Evolutionary conservation across 1,139 yeast species (phyloP), one percentile per base, ranked within the genome.

Genomic region (Blastobotrys raffinosifermentans): DNA sequence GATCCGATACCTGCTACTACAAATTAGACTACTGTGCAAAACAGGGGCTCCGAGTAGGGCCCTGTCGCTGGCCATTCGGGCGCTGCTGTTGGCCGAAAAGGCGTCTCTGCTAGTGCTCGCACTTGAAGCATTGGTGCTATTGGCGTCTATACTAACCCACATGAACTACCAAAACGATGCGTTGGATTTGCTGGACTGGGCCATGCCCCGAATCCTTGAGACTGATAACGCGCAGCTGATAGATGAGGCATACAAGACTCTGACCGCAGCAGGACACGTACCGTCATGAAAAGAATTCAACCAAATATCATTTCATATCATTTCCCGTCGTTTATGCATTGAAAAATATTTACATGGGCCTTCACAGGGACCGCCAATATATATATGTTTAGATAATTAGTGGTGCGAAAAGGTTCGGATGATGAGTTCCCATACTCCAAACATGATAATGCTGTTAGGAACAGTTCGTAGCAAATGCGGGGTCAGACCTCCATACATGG

Each of bases 351-450:
- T 19, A 6, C 27, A 23, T 6, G 15, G 11, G 25, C 6, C 10
- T 4, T 4, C 10, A 11, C 16, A 11, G 16, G 4, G 22, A 25
- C 13, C 16, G 25, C 31, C 11, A 26, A 18, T 19, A 17, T 10
- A 20, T 9, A 15, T 18, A 31, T 17, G 23, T 22, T 31, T 23
- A 22, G 10, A 26, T 21, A 17, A 31, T 31, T 14, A 29, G 19
- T 34, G 15, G 18, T 22, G 39, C 16, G 47, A 45, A 29, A 59
- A 53, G 29, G 81, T 57, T 45, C 82, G 73, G 30, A 91, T 87
- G 35, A 93, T 85, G 32, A 93, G 63, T 57, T 93, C 99, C 97
- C 98, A 93, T 2, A 98, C 89, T 26, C 99, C 98, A 69, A 93
- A 93, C 97, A 93, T 91, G 48, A 93, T 89, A 57, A 93, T 87